Conservation (phyloP, 495 filamentous ascomycete genomes). For the Aspergillus baeticus region DNA sequence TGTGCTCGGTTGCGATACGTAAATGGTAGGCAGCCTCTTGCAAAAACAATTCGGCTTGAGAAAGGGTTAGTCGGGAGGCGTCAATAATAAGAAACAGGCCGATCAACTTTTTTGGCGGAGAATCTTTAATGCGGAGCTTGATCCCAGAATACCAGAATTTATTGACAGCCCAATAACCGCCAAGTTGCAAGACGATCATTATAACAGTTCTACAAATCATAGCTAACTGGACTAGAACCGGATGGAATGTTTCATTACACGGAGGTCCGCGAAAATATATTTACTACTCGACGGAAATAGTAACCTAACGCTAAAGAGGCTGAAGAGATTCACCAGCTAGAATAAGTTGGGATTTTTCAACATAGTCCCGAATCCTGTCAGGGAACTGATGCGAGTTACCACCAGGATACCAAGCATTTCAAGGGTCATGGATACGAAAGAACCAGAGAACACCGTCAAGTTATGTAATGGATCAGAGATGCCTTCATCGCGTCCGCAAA, state of each 20-base stretch:
- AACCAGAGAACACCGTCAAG: constrained; percentile 41
- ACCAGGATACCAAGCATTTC: constrained; percentile 6
- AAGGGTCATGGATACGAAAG: constrained; percentile 12
- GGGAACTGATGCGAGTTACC: neutral
- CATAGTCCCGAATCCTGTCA: constrained; percentile 17
- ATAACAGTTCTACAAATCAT: too few relatives aligned
- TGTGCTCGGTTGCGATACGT: neutral
- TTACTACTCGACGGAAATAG: neutral
- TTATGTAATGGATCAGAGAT: constrained; percentile 77
- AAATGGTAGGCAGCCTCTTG: too few relatives aligned
- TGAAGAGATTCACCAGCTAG: too few relatives aligned
- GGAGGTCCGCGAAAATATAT: too few relatives aligned
- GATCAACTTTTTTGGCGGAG: constrained; percentile 16
- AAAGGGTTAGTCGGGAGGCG: neutral
- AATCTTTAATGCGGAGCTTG: constrained; percentile 28
- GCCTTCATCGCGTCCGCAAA: constrained; percentile 93
- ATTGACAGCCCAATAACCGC: too few relatives aligned
- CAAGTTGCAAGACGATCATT: too few relatives aligned
- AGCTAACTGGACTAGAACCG: too few relatives aligned
- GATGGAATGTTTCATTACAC: too few relatives aligned
- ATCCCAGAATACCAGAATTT: too few relatives aligned
- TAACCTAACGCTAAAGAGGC: too few relatives aligned
- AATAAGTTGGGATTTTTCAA: too few relatives aligned
- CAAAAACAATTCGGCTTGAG: neutral
- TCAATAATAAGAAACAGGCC: constrained; percentile 21